A percentile compares a stretch with the other conserved stretches of the same genome.
Conservation (phyloP, 2,329 filamentous ascomycete species). For the Cercospora sp. region DNA sequence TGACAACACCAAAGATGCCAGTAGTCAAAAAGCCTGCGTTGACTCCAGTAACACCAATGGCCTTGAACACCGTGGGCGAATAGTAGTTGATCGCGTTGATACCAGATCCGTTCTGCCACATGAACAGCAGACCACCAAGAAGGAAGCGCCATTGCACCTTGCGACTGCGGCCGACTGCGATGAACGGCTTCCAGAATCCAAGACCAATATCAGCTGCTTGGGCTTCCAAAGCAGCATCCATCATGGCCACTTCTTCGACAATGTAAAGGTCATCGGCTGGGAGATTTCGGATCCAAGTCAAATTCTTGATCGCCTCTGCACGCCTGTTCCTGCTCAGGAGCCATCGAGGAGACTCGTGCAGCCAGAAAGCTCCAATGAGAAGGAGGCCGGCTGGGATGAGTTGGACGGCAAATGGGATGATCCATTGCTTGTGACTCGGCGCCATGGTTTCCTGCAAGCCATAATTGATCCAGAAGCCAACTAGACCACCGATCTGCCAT, state of each 20-base stretch:
- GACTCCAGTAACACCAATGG: conserved; percentile 61
- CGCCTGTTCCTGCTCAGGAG: conserved; percentile 45
- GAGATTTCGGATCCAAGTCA: conserved; percentile 65
- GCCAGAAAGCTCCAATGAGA: conserved; percentile 45
- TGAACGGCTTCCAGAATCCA: conserved; percentile 75
- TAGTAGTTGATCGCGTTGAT: conserved; percentile 83
- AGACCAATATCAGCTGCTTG: conserved; percentile 63
- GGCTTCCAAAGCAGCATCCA: conserved; percentile 68
- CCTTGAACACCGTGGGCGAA: conserved; percentile 66
- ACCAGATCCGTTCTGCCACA: conserved; percentile 75
- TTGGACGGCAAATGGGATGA: conserved; percentile 61
- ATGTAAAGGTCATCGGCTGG: conserved; percentile 63
- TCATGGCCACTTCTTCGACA: conserved; percentile 68
- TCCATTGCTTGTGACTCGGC: conserved; percentile 47
- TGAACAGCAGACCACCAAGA: conserved; percentile 70
- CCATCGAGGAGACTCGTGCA: conserved; percentile 50
- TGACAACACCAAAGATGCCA: conserved; percentile 75
- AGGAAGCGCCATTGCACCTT: conserved; percentile 70
- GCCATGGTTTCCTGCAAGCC: conserved; percentile 43
- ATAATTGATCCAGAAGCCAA: conserved; percentile 54
- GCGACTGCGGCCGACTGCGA: conserved; percentile 54
- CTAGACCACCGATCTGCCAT: conserved; percentile 55
- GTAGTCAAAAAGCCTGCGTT: conserved; percentile 66
- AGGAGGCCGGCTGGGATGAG: conserved; percentile 66
- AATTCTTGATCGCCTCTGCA: conserved; percentile 45